A percentile compares a stretch with the other conserved stretches of the same genome.
phyloP scores from a whole-genome alignment of 1,284 basidiomycete species.

The Austroboletus novae-zelandiae region DNA sequence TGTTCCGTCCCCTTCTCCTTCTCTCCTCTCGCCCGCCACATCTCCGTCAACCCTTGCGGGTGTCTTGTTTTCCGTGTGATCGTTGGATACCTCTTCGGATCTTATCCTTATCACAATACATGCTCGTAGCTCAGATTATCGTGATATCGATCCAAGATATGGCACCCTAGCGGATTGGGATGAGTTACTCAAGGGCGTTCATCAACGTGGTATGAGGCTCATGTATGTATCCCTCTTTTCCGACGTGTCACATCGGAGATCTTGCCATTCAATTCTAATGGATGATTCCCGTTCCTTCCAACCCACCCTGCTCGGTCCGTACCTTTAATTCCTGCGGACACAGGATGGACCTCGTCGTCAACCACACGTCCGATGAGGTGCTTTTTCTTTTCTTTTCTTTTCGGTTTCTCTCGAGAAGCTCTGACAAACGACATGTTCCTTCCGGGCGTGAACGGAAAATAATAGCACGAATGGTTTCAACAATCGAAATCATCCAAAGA shows the following conservation, averaged over 20 bases:
- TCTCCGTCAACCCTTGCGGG: conserved; percentile 35
- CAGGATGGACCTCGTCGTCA: conserved; percentile 80
- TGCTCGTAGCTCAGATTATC: conserved; percentile 53
- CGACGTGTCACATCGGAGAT: conserved; percentile 27
- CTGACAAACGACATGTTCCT: not conserved
- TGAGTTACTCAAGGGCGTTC: conserved; percentile 54
- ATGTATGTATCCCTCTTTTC: conserved; percentile 41
- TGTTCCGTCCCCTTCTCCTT: conserved; percentile 70
- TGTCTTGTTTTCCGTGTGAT: not conserved
- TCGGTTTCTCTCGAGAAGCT: not conserved
- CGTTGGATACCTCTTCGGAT: not conserved
- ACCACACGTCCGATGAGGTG: conserved; percentile 74
- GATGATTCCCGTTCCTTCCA: not conserved
- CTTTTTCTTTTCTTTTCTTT: not conserved
- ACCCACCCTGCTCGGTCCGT: no score
- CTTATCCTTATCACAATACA: conserved; percentile 37
- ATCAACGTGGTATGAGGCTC: conserved; percentile 68
- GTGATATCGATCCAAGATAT: conserved; percentile 69
- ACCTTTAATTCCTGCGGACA: no score
- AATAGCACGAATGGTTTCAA: conserved; percentile 71
- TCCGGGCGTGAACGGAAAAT: no score
- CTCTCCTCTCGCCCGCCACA: conserved; percentile 43
- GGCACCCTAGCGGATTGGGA: conserved; percentile 77
- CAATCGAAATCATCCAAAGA: conserved; percentile 59
- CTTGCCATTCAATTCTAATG: not conserved